Evolutionary conservation across 331 rosid species (phyloP).

Genomic region (Rhamnella rubrinervis): DNA sequence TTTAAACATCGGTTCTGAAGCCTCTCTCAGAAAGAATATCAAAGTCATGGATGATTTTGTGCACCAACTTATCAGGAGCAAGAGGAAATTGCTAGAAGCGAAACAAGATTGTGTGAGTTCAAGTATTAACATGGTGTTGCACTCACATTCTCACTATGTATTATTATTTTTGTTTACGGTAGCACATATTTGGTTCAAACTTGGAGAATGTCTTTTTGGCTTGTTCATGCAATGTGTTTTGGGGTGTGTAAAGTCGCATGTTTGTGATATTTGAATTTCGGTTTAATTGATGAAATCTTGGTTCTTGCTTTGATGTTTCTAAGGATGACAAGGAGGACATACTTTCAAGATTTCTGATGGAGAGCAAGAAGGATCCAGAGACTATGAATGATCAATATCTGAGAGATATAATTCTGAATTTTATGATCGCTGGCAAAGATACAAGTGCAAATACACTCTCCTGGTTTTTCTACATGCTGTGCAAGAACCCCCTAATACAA

Average conservation of each 20-base stretch:
- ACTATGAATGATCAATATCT: conserved; percentile 58
- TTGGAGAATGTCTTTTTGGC: no score
- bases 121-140: no score
- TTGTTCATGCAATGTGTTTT: no score
- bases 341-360: conserved; percentile 72
- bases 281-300: neutral
- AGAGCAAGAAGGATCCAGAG: conserved; percentile 51
- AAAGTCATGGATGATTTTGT: conserved; percentile 48
- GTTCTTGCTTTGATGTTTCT: conserved; percentile 2
- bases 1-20: conserved; percentile 65
- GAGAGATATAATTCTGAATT: conserved; percentile 75
- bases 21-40: conserved; percentile 47
- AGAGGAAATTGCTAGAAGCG: conserved; percentile 28
- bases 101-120: conserved; percentile 39
- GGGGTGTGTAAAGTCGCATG: no score
- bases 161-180: no score
- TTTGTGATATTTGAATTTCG: no score
- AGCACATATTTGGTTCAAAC: no score
- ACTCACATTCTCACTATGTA: no score
- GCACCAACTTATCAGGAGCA: conserved; percentile 41
- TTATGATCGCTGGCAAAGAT: conserved; percentile 81
- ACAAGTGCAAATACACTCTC: conserved; percentile 70
- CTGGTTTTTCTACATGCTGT: conserved; percentile 81
- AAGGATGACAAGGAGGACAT: conserved; percentile 72
- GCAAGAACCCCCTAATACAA: conserved; percentile 71